A percentile compares a stretch with the other conserved stretches of the same genome.
Conservation (phyloP, 1,284 basidiomycete species). For the Irpex sp. region DNA sequence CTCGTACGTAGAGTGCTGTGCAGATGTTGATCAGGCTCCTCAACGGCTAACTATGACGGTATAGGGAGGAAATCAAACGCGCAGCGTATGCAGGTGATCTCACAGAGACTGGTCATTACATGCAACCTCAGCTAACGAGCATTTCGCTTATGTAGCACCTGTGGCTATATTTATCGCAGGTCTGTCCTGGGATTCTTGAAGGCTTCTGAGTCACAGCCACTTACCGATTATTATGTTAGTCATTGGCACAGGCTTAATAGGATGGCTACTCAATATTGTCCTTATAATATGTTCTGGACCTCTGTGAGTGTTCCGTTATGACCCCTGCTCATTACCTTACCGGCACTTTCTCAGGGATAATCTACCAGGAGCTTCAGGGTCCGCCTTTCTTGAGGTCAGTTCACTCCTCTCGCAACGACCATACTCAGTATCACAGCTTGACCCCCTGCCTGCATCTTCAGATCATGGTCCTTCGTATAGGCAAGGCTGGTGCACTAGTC, state of each 20-base stretch:
- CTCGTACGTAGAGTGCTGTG: conserved; percentile 46
- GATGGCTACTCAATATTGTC: conserved; percentile 83
- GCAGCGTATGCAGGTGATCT: conserved; percentile 79
- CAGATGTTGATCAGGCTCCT: not conserved
- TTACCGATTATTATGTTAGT: conserved; percentile 36
- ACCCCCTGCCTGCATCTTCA: conserved; percentile 61
- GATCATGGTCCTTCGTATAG: conserved; percentile 77
- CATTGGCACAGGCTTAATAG: conserved; percentile 77
- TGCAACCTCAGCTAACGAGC: not conserved
- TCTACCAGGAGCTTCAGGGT: conserved; percentile 62
- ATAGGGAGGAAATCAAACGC: conserved; percentile 82
- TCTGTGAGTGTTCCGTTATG: conserved; percentile 38
- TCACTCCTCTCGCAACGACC: not conserved
- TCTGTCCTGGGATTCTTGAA: conserved; percentile 22
- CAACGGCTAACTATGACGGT: not conserved
- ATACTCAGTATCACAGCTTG: not conserved
- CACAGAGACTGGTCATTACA: not conserved
- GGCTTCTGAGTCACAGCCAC: not conserved
- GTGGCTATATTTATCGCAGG: conserved; percentile 85
- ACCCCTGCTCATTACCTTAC: not conserved
- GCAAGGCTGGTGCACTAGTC: conserved; percentile 65
- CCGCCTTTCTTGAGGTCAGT: conserved; percentile 64
- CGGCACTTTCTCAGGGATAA: conserved; percentile 38
- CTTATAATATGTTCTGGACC: conserved; percentile 81
- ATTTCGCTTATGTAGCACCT: conserved; percentile 39